Percentiles rank a stretch among this genome's conserved stretches.
Conservation (phyloP, 495 filamentous ascomycete species). For the Podospora australis region DNA sequence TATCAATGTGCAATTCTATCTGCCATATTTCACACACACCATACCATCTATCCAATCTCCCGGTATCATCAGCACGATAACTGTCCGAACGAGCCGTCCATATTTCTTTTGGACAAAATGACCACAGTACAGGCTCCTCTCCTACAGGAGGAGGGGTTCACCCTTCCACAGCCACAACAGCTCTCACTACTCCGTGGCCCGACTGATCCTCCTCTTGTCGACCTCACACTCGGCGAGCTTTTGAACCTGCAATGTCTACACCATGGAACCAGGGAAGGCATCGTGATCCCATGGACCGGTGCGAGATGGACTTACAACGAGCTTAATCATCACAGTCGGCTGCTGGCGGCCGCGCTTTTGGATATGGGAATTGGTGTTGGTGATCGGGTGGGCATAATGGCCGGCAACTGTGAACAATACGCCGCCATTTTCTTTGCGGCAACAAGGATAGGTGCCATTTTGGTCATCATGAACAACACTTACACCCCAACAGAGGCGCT, state of each 20-base stretch:
- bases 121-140: constrained; percentile 11
- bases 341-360: constrained; percentile 52
- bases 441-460: constrained; percentile 56
- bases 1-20: no score
- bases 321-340: constrained; percentile 53
- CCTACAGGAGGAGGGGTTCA: constrained; percentile 14
- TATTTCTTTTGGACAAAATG: constrained; percentile 12
- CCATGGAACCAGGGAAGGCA: constrained; percentile 52
- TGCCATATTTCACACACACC: no score
- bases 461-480: constrained; percentile 67
- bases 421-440: constrained; percentile 63
- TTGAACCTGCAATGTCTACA: constrained; percentile 55
- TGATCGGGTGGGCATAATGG: constrained; percentile 63
- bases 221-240: constrained; percentile 56
- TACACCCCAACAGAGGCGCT: constrained; percentile 59
- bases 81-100: no score
- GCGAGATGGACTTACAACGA: constrained; percentile 61
- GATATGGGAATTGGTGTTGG: constrained; percentile 55
- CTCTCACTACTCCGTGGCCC: constrained; percentile 55
- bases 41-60: no score
- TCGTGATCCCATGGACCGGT: constrained; percentile 61
- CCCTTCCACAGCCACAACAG: constrained; percentile 26
- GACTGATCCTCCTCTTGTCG: constrained; percentile 52
- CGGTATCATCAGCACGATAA: no score
- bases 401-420: constrained; percentile 66